Evolutionary conservation across 2,329 filamentous ascomycete genomes (phyloP), one percentile per base, ranked within the genome.

Genomic region (Fonsecaea monophora): DNA sequence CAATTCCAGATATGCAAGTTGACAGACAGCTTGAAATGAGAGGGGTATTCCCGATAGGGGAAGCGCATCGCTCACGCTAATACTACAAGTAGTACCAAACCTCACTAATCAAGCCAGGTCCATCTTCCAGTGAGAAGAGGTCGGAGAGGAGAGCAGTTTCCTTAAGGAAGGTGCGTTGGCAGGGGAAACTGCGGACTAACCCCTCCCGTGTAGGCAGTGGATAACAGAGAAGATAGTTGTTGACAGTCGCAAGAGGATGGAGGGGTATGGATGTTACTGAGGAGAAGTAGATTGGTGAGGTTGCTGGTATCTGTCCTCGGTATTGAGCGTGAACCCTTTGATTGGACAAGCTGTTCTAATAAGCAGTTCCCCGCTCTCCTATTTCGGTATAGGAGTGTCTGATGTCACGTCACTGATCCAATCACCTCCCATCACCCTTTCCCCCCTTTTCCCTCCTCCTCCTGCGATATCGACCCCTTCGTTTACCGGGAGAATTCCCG

Each of bases 291-390:
- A 15, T 42, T 42, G 38, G 15, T 42, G 38, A 42, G 13, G 38
- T 42, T 21, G n/a, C n/a, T 21, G 42, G n/a, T 48, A 50, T 10
- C 18, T 30, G 25, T 32, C 30, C 45, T 3, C 5, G 21, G 45
- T 45, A 45, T n/a, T 21, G 8, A 9, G 7, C 8, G 12, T 38
- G 35, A 9, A 9, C 9, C 35, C 13, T 10, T 38, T 38, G 35
- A 13, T 38, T 15, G 13, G 38, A 15, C 38, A 15, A 42, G 40
- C 12, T 18, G 45, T 50, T 2, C 45, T 50, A 50, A 50, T 50
- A 50, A 55, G 53, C 53, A 55, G 13, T n/a, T 4, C 21, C 13
- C 53, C 30, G 35, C 53, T 35, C 25, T 55, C 53, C 53, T 5
- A 5, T 35, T 30, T 50, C 9, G 18, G 45, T 50, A 50, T 50